Evolutionary conservation across 306 rosid species (phyloP), one percentile per base, ranked within the genome.

Genomic region (Prunus armeniaca): DNA sequence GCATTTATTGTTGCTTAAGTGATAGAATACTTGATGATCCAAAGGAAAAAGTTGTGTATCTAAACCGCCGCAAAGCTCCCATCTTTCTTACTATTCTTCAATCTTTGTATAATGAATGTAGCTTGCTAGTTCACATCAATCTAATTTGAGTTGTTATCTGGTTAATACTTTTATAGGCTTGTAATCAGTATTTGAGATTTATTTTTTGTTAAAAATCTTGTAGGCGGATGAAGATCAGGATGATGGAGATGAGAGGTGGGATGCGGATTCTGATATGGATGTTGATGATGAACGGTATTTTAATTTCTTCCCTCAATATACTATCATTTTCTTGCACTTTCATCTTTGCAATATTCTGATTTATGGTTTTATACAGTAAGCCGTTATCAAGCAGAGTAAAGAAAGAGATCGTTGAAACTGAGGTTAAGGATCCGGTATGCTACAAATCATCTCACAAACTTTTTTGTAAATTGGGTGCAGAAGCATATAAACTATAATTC

Each of bases 161-260:
- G 28, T 10, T 56, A 3, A 3, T 13, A 45, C 8, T 20, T n/a
- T 38, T 34, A 34, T 38, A 12, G 32, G 4, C 19, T 55, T 55
- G 6, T 38, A 41, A 11, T 51, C 64, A n/a, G 1, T 72, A 22
- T 32, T 70, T 50, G 30, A n/a, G 0, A 9, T n/a, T 25, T n/a
- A 4, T 28, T 38, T 43, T 19, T 15, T 62, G 45, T 41, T 63
- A 20, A 72, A 63, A 45, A 61, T 47, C 68, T 49, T 85, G 83
- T 45, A 92, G 96, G 91, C 85, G 5, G 87, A 90, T 73, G 96
- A 90, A 76, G 92, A 92, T 71, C 89, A 79, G 14, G 93, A 89
- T 28, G 81, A 87, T 69, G 69, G 75, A 64, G 93, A 92, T 62
- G 89, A 77, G 83, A 83, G 84, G 56, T 87, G 89, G 91, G 93